phyloP scores from a whole-genome alignment of 805 yeast genomes.

The Monosporozyma unispora region DNA sequence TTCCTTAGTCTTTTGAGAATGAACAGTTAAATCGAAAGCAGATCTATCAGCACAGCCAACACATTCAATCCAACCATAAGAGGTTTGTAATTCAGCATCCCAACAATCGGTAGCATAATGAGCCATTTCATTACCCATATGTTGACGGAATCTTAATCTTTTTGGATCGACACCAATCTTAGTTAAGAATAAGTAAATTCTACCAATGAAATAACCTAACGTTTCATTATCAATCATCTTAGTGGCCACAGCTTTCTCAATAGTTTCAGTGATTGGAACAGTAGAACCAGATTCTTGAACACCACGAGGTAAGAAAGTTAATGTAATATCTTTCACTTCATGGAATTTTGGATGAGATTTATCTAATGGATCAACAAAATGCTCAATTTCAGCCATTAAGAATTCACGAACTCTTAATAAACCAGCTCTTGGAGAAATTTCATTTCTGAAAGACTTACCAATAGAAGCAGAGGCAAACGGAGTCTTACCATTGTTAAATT shows the following conservation, averaged over 20 bases:
- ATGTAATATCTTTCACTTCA: conserved; percentile 62
- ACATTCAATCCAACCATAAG: conserved; percentile 99
- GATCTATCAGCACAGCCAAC: conserved; percentile 99
- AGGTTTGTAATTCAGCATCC: conserved; percentile 95
- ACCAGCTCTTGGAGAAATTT: conserved; percentile 97
- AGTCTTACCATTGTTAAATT: conserved; percentile 91
- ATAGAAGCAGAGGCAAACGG: conserved; percentile 99
- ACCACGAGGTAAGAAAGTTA: conserved; percentile 75
- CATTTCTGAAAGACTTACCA: conserved; percentile 98
- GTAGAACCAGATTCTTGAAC: conserved; percentile 84
- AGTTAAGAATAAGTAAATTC: conserved; percentile 75
- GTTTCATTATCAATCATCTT: conserved; percentile 96
- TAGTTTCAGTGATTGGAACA: conserved; percentile 48
- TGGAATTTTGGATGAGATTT: conserved; percentile 75
- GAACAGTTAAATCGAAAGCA: conserved; percentile 94
- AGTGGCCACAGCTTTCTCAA: conserved; percentile 83
- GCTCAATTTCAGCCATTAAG: conserved; percentile 99
- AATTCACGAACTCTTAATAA: conserved; percentile 96
- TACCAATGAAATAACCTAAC: conserved; percentile 90
- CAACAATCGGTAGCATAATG: conserved; percentile 99
- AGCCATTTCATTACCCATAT: conserved; percentile 98
- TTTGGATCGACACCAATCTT: conserved; percentile 84
- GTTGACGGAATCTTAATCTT: conserved; percentile 94
- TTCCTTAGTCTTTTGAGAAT: conserved; percentile 89
- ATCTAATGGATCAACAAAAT: conserved; percentile 88